Conservation (phyloP, 1,284 basidiomycete genomes). For the Apiotrichum mycotoxinovorans region DNA sequence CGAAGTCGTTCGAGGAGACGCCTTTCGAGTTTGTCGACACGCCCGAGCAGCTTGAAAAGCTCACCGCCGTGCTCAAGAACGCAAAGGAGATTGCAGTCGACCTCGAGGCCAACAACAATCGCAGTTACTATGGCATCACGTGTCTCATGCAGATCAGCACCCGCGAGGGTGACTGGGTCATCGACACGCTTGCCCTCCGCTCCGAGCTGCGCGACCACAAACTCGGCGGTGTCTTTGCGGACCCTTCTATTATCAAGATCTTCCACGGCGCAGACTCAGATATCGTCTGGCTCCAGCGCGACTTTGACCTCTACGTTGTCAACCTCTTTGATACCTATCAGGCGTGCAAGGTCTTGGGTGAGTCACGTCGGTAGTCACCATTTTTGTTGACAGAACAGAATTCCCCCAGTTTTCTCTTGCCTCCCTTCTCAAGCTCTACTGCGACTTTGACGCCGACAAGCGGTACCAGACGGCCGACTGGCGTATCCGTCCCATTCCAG, state of each 20-base stretch:
- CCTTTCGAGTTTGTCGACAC: constrained; percentile 73
- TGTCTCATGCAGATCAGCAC: constrained; percentile 94
- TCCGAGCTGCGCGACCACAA: constrained; percentile 60
- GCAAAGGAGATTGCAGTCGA: constrained; percentile 87
- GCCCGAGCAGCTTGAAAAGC: constrained; percentile 56
- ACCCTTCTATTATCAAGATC: constrained; percentile 82
- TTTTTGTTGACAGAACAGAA: constrained; percentile 51
- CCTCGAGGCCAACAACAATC: constrained; percentile 85
- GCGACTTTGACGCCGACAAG: constrained; percentile 89
- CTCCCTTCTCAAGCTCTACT: constrained; percentile 81
- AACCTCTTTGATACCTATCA: constrained; percentile 96
- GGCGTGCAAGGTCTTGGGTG: constrained; percentile 79
- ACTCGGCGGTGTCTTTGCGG: constrained; percentile 65
- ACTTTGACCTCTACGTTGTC: constrained; percentile 90
- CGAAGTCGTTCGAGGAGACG: constrained; percentile 62
- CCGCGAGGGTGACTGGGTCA: constrained; percentile 75
- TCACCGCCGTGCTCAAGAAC: constrained; percentile 64
- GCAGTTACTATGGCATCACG: constrained; percentile 80
- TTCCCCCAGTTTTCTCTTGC: constrained; percentile 81
- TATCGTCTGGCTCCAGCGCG: constrained; percentile 92
- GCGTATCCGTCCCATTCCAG: constrained; percentile 84
- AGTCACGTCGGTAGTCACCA: constrained; percentile 18
- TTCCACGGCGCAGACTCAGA: constrained; percentile 94
- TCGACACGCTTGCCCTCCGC: constrained; percentile 76
- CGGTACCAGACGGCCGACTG: constrained; percentile 95